Base-by-base conservation (phyloP, 306 rosid species). In the Cucurbita pepo region DNA sequence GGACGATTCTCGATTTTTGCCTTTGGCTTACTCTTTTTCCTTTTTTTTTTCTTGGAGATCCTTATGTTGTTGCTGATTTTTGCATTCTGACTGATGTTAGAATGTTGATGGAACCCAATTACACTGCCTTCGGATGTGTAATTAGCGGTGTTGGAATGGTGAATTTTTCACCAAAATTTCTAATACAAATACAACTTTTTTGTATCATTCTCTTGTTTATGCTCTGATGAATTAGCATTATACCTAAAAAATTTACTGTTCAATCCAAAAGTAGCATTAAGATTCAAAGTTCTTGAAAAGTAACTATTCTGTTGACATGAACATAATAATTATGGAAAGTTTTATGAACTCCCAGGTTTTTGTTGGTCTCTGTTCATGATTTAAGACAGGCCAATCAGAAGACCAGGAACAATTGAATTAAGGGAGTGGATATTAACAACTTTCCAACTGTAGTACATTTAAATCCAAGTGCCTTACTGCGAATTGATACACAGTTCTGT, bases 91-190 rank as follows among this genome's bases (percentile, higher is more conserved):
- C 37, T 43, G 53, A 43, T 19, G 71, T 65, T 65, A 11, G 71
- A 65, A 43, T 65, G 71, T 65, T 65, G 53, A 65, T 65, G 54
- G 71, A 65, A 65, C 53, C 71, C 71, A 65, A 65, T 65, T 44
- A 65, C 71, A 10, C 3, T 43, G 71, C 71, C 37, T 65, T 65
- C 12, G 71, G 71, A n/a, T 5, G n/a, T 50, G 71, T 65, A 43
- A 43, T 65, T 53, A 43, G 71, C 8, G 71, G 71, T 65, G 53
- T 65, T 65, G 53, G 53, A 63, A 18, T 41, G 37, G 37, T 65
- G 53, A 11, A 1, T 3, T 5, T 5, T 43, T 43, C 71, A 43
- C 71, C 37, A 43, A 7, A 65, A 41, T 5, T 18, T 40, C 1
- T 65, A 43, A 65, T 65, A 3, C 54, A 43, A 41, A 18, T 43